Evolutionary conservation across 345 rosid species (phyloP), one percentile per base, ranked within the genome.

Genomic region (Citropsis articulata): DNA sequence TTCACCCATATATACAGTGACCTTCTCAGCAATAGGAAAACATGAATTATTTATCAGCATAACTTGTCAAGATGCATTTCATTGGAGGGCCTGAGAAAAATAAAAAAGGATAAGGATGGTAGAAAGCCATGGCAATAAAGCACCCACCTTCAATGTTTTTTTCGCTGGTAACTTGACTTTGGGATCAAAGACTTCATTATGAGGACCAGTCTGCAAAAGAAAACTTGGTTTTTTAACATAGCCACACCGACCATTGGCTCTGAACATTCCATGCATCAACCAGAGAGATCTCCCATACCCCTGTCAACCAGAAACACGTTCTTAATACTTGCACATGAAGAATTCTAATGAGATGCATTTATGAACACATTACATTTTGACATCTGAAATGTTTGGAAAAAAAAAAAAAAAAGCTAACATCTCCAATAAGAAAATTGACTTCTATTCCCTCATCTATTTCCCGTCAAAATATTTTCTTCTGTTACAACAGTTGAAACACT

Each of bases 231-330:
- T 94, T 84, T 93, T 93, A 65, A 94, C 83, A 81, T 88, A 94
- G 19, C 98, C 98, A 75, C 98, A 93, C 76, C 98, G 95, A 64
- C 98, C 98, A 70, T 94, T 94, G 60, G 91, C 95, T 85, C 81
- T 90, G 84, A 90, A 94, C 98, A 95, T 93, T 73, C 98, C 98
- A 22, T 91, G 98, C 98, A 95, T 93, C 86, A 89, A 65, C 97
- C 98, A 90, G 33, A 95, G 83, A 75, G 94, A 91, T 86, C 95
- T 88, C 78, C 97, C 98, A 73, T 86, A 40, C 63, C 98, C 98
- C 98, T 95, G 82, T 68, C 70, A 78, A 77, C 45, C 57, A 31
- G 48, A 68, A 66, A 81, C 28, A 72, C 62, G 36, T 42, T 31
- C 77, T 61, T 66, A 70, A 50, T 67, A 48, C 62, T 74, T 33